Evolutionary conservation across 1,284 basidiomycete species (phyloP), one percentile per base, ranked within the genome.

Genomic region (Fomitiporia mediterranea): DNA sequence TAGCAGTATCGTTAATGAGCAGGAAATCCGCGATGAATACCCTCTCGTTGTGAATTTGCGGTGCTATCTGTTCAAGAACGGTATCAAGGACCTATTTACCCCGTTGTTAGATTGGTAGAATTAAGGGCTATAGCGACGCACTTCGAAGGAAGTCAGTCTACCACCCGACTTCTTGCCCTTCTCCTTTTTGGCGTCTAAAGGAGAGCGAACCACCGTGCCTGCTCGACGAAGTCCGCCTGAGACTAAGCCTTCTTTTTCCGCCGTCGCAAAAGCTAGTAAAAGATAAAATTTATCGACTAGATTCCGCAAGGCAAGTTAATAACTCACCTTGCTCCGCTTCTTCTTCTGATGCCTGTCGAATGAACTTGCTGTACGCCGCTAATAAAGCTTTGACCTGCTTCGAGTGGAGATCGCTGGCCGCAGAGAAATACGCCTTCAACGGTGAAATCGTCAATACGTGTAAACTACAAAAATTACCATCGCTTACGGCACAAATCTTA

Each of bases 21-120:
- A 99, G 74, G 68, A 98, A 94, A 63, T 95, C 91, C 7, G 86
- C 82, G 60, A 98, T 85, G 70, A 98, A 98, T 15, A 85, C 84
- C 66, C 91, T 85, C 71, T 99, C 96, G 8, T 81, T 81, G 57
- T 86, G 83, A 13, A 98, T 78, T 52, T 89, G 78, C 2, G 85
- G 84, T 4, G 87, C 79, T 4, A 98, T 78, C 68, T 91, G 86
- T 47, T 88, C 83, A 2, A 98, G 73, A 9, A 91, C 80, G 49
- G 83, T 75, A 30, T 79, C 78, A 60, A 97, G 86, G 0, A 87
- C 89, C 87, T 95, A 30, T 11, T 28, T 23, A 61, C 47, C 50
- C 27, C 28, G 50, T 38, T 38, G 38, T 60, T 17, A 39, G 42
- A 13, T 25, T 37, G 39, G 34, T 53, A 17, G 32, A 44, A 17